Percentiles rank a stretch among this genome's conserved stretches.
Conservation (phyloP, 768 basidiomycete genomes). For the Podaxis carcinomalis region DNA sequence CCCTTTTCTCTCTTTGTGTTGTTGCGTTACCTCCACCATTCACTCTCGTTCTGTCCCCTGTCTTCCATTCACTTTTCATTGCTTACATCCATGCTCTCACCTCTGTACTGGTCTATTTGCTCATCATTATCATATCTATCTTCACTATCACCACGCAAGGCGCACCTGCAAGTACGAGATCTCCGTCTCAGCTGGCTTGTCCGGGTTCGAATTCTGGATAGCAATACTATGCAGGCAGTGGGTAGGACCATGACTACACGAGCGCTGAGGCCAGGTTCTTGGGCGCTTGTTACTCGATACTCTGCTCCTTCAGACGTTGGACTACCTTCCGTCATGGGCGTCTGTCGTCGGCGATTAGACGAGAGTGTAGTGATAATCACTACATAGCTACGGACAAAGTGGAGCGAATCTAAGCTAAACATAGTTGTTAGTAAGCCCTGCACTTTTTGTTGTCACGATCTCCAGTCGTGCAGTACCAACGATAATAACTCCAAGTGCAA, state of each 20-base stretch:
- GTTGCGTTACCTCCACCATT: not conserved
- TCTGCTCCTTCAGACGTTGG: not conserved
- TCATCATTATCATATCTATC: too few relatives aligned
- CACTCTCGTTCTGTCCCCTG: not conserved
- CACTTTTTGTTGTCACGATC: too few relatives aligned
- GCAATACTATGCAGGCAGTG: too few relatives aligned
- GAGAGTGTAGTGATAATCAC: not conserved
- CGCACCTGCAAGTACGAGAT: not conserved
- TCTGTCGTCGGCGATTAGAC: not conserved
- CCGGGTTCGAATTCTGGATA: not conserved
- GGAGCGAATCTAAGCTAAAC: not conserved
- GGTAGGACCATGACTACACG: too few relatives aligned
- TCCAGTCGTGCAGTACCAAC: too few relatives aligned
- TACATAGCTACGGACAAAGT: not conserved
- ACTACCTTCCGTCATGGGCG: not conserved
- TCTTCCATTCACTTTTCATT: not conserved
- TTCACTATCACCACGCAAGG: too few relatives aligned
- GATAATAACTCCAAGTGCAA: too few relatives aligned
- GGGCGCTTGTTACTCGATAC: not conserved
- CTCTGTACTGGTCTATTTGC: not conserved
- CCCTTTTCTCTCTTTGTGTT: not conserved
- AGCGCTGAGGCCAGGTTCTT: not conserved
- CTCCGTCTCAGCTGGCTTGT: not conserved
- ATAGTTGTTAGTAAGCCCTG: too few relatives aligned
- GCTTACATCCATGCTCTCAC: not conserved